A percentile compares a stretch with the other conserved stretches of the same genome.
Conservation (phyloP, 2,329 filamentous ascomycete genomes). For the Amauroascus niger region DNA sequence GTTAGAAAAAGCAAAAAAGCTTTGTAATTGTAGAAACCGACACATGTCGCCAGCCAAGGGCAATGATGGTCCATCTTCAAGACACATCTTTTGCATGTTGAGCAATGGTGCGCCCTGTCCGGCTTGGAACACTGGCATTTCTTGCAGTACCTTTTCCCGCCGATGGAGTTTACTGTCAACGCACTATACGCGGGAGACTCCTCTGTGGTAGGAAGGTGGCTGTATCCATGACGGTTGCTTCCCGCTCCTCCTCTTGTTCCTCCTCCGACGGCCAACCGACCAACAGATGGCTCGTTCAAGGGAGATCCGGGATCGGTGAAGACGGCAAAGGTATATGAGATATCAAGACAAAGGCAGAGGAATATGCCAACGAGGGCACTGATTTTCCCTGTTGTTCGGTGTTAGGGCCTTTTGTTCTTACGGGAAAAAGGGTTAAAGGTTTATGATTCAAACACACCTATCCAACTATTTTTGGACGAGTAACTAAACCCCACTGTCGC, state of each 20-base stretch:
- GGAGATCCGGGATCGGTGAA: conserved; percentile 80
- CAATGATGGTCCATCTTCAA: conserved; percentile 99
- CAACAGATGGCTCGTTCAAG: conserved; percentile 24
- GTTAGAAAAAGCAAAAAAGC: conserved; percentile 84
- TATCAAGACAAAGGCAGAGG: conserved; percentile 71
- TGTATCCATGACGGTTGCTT: conserved; percentile 48
- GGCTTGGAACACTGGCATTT: conserved; percentile 94
- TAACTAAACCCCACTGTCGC: conserved; percentile 57
- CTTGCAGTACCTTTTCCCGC: conserved; percentile 84
- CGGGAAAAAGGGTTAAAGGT: background rate
- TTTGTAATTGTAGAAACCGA: conserved; percentile 92
- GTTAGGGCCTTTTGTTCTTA: background rate
- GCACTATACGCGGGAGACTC: conserved; percentile 55
- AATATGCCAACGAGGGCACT: conserved; percentile 48
- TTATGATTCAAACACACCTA: conserved; percentile 26
- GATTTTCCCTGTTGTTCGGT: conserved; percentile 21
- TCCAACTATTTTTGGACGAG: conserved; percentile 41
- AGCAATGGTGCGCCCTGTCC: conserved; percentile 93
- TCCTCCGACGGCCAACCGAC: too few species aligned
- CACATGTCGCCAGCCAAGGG: conserved; percentile 92
- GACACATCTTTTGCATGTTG: conserved; percentile 84
- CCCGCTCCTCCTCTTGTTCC: conserved; percentile 12
- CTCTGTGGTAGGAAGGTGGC: conserved; percentile 67
- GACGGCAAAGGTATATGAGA: conserved; percentile 84
- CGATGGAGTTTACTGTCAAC: conserved; percentile 86